phyloP scores from a whole-genome alignment of 2,329 filamentous ascomycete species.

The Sporothrix pseudoabietina region DNA sequence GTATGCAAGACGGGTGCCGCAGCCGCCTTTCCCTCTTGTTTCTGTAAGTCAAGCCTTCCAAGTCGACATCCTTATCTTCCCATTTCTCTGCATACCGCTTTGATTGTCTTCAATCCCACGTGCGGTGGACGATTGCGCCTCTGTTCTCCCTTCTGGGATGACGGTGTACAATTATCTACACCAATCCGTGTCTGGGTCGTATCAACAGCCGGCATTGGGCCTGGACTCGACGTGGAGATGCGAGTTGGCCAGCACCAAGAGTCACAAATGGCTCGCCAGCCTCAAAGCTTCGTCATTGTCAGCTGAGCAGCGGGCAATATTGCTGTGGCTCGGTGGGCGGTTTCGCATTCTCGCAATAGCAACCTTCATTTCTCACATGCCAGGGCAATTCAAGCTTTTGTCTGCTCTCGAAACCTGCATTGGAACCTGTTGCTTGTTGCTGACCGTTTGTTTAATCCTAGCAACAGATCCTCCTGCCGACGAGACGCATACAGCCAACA shows the following conservation, averaged over 20 bases:
- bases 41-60: background rate
- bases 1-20: slow-evolving; percentile 6
- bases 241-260: background rate
- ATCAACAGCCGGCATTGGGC: background rate
- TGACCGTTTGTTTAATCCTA: background rate
- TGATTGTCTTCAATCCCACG: background rate
- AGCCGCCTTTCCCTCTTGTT: background rate
- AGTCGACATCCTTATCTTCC: background rate
- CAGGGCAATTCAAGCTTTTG: background rate
- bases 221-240: background rate
- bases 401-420: background rate
- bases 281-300: background rate
- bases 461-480: background rate
- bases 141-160: no score
- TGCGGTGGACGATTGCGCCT: no score
- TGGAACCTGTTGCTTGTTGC: background rate
- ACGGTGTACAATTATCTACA: no score
- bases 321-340: background rate
- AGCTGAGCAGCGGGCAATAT: background rate
- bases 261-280: background rate
- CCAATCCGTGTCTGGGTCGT: no score
- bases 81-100: background rate
- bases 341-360: background rate
- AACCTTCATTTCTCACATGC: background rate
- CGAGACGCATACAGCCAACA: background rate